Evolutionary conservation across 768 basidiomycete genomes (phyloP).

Genomic region (Pisolithus orientalis): DNA sequence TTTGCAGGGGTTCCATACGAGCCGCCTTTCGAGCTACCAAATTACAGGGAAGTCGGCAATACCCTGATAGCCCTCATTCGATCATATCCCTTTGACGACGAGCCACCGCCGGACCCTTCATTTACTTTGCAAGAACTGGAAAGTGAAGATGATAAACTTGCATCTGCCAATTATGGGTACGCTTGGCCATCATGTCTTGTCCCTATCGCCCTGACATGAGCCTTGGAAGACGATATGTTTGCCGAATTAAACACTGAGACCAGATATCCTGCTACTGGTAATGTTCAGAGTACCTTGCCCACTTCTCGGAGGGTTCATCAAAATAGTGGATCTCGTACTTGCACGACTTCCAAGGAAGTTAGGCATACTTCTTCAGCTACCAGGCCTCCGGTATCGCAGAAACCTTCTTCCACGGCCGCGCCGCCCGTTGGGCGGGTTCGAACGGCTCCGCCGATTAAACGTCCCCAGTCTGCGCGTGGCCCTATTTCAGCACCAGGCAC

Average conservation of each 20-base stretch:
- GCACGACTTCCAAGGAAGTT: neutral
- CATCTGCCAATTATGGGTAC: slow-evolving; percentile 20
- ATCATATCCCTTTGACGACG: slow-evolving; percentile 30
- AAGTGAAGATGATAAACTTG: slow-evolving; percentile 4
- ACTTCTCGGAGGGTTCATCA: neutral
- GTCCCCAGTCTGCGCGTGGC: slow-evolving; percentile 2
- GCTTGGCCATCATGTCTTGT: neutral
- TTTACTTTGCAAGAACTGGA: slow-evolving; percentile 18
- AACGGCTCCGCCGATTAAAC: slow-evolving; percentile 3
- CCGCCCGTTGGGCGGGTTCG: neutral
- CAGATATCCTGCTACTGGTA: neutral
- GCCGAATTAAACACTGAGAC: slow-evolving; percentile 7
- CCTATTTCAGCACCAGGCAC: slow-evolving; percentile 15
- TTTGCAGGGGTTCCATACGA: slow-evolving; percentile 35
- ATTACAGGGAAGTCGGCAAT: slow-evolving; percentile 38
- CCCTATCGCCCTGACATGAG: neutral
- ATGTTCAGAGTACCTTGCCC: neutral
- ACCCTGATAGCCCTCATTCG: slow-evolving; percentile 32
- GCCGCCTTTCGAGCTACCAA: slow-evolving; percentile 43
- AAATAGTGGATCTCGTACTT: neutral
- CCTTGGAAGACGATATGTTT: slow-evolving; percentile 24
- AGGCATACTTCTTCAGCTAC: neutral
- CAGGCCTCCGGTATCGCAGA: slow-evolving; percentile 3
- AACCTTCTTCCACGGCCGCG: slow-evolving; percentile 3
- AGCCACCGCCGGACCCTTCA: slow-evolving; percentile 10